A percentile compares a stretch with the other conserved stretches of the same genome.
Conservation (phyloP, 1,284 basidiomycete species). For the Ganoderma multipileum region DNA sequence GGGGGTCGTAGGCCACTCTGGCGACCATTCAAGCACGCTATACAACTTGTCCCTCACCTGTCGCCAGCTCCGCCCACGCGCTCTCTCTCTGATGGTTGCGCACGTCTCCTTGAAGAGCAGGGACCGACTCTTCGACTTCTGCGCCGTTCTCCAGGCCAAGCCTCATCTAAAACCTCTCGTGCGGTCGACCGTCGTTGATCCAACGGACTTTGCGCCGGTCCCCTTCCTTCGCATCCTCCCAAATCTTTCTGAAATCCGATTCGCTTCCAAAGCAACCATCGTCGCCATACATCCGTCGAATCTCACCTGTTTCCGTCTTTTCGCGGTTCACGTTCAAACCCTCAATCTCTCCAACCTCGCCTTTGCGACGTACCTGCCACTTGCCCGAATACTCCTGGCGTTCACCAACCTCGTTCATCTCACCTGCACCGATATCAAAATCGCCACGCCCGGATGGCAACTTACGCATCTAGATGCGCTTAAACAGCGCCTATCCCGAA, state of each 20-base stretch:
- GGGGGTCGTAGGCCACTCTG: not conserved
- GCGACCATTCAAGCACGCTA: not conserved
- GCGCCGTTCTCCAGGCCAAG: not conserved
- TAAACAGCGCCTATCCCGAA: not conserved
- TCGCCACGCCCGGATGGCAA: not conserved
- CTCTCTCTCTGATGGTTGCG: not conserved
- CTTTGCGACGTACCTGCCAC: not conserved
- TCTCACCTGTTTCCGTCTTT: not conserved
- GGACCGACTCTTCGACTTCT: not conserved
- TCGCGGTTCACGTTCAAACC: not conserved
- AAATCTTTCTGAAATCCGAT: not conserved
- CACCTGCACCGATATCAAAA: not conserved
- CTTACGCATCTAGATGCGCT: not conserved
- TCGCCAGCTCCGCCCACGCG: conserved; percentile 1
- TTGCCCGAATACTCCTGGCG: not conserved
- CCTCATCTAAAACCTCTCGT: not conserved
- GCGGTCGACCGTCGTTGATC: not conserved
- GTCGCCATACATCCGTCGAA: not conserved
- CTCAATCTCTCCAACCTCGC: not conserved
- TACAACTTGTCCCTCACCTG: not conserved
- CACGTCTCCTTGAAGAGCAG: not conserved
- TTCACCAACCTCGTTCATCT: not conserved
- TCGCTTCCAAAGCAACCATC: not conserved
- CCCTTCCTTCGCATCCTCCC: not conserved
- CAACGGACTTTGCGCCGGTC: not conserved